These are phyloP conservation scores for Ceratobasidium sp. DNA, from an alignment of 1,284 basidiomycete species.

Conservation along the genomic window DNA sequence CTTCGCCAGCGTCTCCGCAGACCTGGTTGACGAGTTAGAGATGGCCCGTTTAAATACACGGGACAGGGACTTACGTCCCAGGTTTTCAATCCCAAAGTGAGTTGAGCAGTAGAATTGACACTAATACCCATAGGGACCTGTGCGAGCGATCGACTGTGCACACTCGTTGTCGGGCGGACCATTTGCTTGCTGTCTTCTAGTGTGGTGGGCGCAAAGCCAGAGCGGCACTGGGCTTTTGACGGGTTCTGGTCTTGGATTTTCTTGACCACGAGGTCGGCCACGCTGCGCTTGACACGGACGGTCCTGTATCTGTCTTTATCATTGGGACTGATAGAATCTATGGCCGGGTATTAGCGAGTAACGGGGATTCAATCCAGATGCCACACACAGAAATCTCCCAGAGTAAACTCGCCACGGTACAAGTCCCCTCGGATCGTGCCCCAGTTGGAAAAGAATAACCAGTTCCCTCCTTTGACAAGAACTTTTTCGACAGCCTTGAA, in stretches of 20 bases:
- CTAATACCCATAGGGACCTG: neutral
- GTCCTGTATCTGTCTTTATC: neutral
- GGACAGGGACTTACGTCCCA: neutral
- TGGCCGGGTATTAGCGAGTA: too few species aligned
- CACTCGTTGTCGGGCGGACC: neutral
- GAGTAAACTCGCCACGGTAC: slow-evolving; percentile 26
- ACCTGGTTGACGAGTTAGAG: neutral
- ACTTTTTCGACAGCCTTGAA: slow-evolving; percentile 5
- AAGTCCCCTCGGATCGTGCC: slow-evolving; percentile 17
- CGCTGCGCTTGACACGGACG: neutral
- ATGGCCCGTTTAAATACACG: neutral
- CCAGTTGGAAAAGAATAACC: slow-evolving; percentile 34
- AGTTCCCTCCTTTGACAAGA: neutral
- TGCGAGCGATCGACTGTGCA: neutral
- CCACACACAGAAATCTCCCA: slow-evolving; percentile 15
- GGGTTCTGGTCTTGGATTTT: neutral
- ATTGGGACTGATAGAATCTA: slow-evolving; percentile 26
- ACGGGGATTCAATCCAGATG: neutral
- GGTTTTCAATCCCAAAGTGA: slow-evolving; percentile 11
- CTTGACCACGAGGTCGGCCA: neutral
- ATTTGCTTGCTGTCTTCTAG: neutral
- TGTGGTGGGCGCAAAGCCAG: neutral
- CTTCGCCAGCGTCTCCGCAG: neutral
- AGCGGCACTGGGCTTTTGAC: neutral
- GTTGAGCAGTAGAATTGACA: neutral